Percentiles rank a stretch among this genome's conserved stretches.
phyloP scores from a whole-genome alignment of 1,284 basidiomycete species.

The Veloboletus limbatus region DNA sequence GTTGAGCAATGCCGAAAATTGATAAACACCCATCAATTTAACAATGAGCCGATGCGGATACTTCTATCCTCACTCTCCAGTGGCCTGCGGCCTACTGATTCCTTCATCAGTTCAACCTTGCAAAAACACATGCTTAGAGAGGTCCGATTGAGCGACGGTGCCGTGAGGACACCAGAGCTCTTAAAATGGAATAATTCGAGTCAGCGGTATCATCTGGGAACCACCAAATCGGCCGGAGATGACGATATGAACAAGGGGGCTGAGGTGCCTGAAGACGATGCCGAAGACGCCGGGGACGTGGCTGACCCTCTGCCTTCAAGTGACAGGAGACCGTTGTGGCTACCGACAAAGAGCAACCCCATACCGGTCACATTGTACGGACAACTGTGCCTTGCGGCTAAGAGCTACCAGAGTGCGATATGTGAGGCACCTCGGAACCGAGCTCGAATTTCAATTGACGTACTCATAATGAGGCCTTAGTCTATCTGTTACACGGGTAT shows the following conservation, averaged over 20 bases:
- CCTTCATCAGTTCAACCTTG: constrained; percentile 72
- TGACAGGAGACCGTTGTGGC: constrained; percentile 31
- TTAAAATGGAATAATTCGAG: constrained; percentile 56
- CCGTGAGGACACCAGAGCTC: constrained; percentile 56
- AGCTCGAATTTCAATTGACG: not conserved
- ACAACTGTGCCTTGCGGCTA: constrained; percentile 79
- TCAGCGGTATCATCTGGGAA: constrained; percentile 47
- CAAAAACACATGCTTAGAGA: constrained; percentile 85
- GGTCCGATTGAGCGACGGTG: constrained; percentile 61
- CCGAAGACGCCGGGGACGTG: constrained; percentile 30
- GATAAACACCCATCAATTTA: constrained; percentile 69
- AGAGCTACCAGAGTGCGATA: constrained; percentile 87
- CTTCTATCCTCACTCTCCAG: constrained; percentile 69
- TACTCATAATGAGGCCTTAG: constrained; percentile 46
- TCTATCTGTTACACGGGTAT: constrained; percentile 87
- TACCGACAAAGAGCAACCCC: constrained; percentile 76
- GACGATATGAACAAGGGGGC: constrained; percentile 22
- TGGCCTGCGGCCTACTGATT: constrained; percentile 64
- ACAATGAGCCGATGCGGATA: constrained; percentile 78
- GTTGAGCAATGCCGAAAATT: constrained; percentile 76
- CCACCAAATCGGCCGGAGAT: constrained; percentile 28
- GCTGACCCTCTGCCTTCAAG: constrained; percentile 21
- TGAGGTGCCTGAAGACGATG: constrained; percentile 33
- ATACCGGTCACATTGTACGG: constrained; percentile 81
- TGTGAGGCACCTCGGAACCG: constrained; percentile 55